Evolutionary conservation across 306 rosid species (phyloP).

Genomic region (Geum urbanum): DNA sequence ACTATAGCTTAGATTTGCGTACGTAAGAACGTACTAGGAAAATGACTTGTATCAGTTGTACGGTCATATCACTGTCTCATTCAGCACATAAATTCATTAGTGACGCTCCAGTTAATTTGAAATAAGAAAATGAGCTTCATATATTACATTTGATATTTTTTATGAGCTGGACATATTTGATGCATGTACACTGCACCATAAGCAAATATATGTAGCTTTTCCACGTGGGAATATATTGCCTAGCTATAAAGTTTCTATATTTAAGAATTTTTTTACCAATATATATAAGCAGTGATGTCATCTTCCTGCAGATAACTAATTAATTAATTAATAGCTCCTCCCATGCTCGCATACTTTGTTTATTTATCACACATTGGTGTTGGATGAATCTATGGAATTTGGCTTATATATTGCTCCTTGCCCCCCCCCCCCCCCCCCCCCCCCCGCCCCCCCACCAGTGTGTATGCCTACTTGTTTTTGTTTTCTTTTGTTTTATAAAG

Average conservation of each 20-base stretch:
- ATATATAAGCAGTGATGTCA: conserved; percentile 33
- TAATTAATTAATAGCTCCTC: conserved; percentile 25
- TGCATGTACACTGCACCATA: neutral
- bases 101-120: too few relatives aligned
- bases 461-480: conserved; percentile 14
- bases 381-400: conserved; percentile 41
- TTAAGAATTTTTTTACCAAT: conserved; percentile 15
- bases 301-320: conserved; percentile 26
- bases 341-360: conserved; percentile 32
- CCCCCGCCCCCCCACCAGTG: conserved; percentile 18
- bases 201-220: neutral
- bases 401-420: too few relatives aligned
- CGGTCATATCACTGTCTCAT: too few relatives aligned
- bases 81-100: too few relatives aligned
- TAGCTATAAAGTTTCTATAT: too few relatives aligned
- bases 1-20: too few relatives aligned
- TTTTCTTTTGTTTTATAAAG: neutral
- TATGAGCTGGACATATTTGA: too few relatives aligned
- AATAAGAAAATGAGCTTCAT: too few relatives aligned
- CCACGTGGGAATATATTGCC: conserved; percentile 4
- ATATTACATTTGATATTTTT: too few relatives aligned
- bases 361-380: conserved; percentile 20
- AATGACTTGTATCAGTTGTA: too few relatives aligned
- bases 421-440: too few relatives aligned
- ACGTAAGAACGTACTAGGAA: too few relatives aligned